Conservation (phyloP, 768 basidiomycete genomes). For the Pleurotus sapidus region DNA sequence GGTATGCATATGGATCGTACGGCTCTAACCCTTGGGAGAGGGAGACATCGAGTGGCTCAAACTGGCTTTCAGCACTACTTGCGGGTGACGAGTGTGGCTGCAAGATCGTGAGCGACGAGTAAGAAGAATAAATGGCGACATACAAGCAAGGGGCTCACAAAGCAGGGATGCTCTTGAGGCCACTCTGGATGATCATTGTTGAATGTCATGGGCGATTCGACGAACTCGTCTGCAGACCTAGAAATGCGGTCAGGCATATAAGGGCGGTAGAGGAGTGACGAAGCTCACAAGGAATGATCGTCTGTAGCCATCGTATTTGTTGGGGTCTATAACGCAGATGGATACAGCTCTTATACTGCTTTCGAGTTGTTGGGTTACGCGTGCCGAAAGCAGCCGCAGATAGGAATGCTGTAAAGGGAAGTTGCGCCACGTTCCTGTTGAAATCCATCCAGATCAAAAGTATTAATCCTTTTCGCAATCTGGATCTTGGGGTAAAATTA, state of each 20-base stretch:
- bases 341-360: constrained; percentile 6
- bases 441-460: neutral
- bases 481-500: neutral
- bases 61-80: neutral
- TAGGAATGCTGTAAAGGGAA: constrained; percentile 1
- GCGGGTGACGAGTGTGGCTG: neutral
- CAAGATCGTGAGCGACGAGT: neutral
- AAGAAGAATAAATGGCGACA: neutral
- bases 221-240: too few relatives aligned
- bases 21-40: neutral
- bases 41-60: neutral
- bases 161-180: neutral
- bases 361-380: constrained; percentile 1
- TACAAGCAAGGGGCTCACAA: too few relatives aligned
- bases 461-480: neutral
- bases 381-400: neutral
- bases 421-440: neutral
- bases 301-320: too few relatives aligned
- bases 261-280: neutral
- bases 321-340: neutral
- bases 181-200: neutral
- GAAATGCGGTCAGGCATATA: neutral
- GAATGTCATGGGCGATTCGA: neutral
- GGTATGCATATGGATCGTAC: neutral
- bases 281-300: neutral